These are phyloP conservation scores for Cytauxzoon felis DNA, from an alignment of 169 alveolate genomes.

Conservation along the genomic window DNA sequence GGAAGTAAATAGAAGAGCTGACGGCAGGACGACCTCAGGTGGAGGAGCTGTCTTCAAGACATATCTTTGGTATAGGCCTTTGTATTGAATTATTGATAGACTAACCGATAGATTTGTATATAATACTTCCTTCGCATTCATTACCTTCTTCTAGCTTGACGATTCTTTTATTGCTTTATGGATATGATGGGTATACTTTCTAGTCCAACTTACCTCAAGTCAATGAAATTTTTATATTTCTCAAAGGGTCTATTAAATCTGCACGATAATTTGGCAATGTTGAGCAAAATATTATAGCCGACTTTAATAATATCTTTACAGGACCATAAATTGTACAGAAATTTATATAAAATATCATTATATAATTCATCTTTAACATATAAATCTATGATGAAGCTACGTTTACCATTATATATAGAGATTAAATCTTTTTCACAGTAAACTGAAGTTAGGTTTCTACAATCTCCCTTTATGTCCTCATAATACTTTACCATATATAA, in stretches of 20 bases:
- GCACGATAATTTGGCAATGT: conserved; percentile 39
- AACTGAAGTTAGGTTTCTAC: conserved; percentile 12
- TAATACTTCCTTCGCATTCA: not conserved
- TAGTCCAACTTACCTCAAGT: conserved; percentile 9
- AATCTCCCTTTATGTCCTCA: not conserved
- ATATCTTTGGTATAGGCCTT: no score
- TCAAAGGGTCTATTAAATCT: conserved; percentile 38
- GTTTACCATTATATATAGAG: not conserved
- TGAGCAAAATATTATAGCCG: conserved; percentile 46
- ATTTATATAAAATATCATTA: conserved; percentile 15
- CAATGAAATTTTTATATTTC: conserved; percentile 26
- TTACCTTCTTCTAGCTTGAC: conserved; percentile 1
- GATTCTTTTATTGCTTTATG: not conserved
- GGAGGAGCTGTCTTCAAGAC: no score
- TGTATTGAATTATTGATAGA: not conserved
- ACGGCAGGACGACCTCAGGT: no score
- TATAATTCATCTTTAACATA: conserved; percentile 30
- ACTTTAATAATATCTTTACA: conserved; percentile 24
- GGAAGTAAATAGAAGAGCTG: no score
- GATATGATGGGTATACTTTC: not conserved
- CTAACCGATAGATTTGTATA: not conserved
- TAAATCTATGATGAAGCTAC: conserved; percentile 17
- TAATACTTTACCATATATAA: not conserved
- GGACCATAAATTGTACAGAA: conserved; percentile 46
- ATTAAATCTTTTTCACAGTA: conserved; percentile 43